A percentile compares a stretch with the other conserved stretches of the same genome.
Conservation (phyloP, 345 rosid species). For the Arabis alpina region DNA sequence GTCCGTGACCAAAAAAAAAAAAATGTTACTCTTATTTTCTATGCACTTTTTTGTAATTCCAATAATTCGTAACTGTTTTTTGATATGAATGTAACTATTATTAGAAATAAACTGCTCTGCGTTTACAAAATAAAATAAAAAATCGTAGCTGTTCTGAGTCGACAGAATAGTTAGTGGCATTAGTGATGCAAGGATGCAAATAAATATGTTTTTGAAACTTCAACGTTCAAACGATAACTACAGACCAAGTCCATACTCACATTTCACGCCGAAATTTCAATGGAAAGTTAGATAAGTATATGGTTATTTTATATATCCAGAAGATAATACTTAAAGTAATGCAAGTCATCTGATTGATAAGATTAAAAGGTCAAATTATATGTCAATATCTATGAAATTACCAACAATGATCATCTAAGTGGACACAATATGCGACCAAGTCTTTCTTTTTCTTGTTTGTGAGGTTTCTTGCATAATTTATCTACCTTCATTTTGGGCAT, state of each 20-base stretch:
- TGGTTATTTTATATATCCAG: background rate
- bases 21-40: background rate
- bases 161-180: background rate
- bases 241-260: slow-evolving; percentile 1
- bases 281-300: background rate
- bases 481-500: too few species aligned
- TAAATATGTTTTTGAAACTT: background rate
- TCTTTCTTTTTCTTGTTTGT: background rate
- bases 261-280: background rate
- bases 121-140: too few species aligned
- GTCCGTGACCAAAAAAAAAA: too few species aligned
- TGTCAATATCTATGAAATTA: slow-evolving; percentile 21
- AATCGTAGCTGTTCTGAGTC: background rate
- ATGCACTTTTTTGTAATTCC: background rate
- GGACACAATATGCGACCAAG: slow-evolving; percentile 18
- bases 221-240: background rate
- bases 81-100: too few species aligned
- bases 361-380: slow-evolving; percentile 7
- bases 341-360: slow-evolving; percentile 2
- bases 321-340: background rate
- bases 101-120: too few species aligned
- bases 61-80: background rate
- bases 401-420: slow-evolving; percentile 14
- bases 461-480: too few species aligned
- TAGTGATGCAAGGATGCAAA: background rate